Evolutionary conservation across 352 stramenopile genomes (phyloP).

Genomic region (Pythium brassicae): DNA sequence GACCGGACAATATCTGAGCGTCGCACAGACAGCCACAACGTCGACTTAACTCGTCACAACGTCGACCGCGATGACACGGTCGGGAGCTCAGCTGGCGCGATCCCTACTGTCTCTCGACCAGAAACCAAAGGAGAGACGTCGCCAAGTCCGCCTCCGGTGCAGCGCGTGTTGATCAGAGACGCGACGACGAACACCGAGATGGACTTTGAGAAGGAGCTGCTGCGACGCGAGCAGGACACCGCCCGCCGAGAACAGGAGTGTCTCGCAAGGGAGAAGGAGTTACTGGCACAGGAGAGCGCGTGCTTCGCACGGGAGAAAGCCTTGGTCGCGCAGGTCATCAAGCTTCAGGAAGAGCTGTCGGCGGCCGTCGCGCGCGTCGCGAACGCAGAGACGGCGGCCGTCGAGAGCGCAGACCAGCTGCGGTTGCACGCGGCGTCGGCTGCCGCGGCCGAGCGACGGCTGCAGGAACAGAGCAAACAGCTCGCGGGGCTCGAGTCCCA

Average conservation of each 20-base stretch:
- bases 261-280: slow-evolving; percentile 29
- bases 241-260: slow-evolving; percentile 25
- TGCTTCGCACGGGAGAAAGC: slow-evolving; percentile 29
- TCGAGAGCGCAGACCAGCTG: slow-evolving; percentile 4
- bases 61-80: no score
- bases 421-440: not conserved
- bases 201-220: slow-evolving; percentile 43
- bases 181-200: slow-evolving; percentile 56
- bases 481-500: not conserved
- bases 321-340: slow-evolving; percentile 18
- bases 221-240: slow-evolving; percentile 33
- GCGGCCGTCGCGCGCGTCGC: slow-evolving; percentile 12
- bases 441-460: not conserved
- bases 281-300: slow-evolving; percentile 32
- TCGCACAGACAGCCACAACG: no score
- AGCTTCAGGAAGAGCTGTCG: slow-evolving; percentile 26
- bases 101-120: not conserved
- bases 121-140: not conserved
- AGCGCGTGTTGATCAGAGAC: slow-evolving; percentile 29
- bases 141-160: not conserved
- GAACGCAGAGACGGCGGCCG: slow-evolving; percentile 22
- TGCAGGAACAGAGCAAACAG: slow-evolving; percentile 2
- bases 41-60: no score
- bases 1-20: no score
- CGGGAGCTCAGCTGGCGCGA: no score